phyloP scores from a whole-genome alignment of 176 grass and related monocot species.

The Sorghum bicolor region Sorghum_bicolor_NCBIv3 NC_012870.2:64036501-64037000 shows the following conservation, averaged over 20 bases:
- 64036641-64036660: constrained; percentile 83
- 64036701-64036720: constrained; percentile 65
- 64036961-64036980: background rate
- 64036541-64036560: background rate
- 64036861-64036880: too few relatives aligned
- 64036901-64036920: background rate
- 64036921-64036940: background rate
- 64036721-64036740: constrained; percentile 88
- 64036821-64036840: background rate
- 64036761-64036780: background rate
- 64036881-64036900: background rate
- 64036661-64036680: constrained; percentile 81
- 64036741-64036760: constrained; percentile 88
- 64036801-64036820: background rate
- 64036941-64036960: background rate
- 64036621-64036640: background rate
- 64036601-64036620: background rate
- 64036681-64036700: constrained; percentile 91
- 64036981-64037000: background rate
- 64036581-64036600: background rate
- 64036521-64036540: background rate
- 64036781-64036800: background rate
- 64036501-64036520: background rate
- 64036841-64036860: background rate
- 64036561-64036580: background rate